Evolutionary conservation across 495 filamentous ascomycete genomes (phyloP), one percentile per base, ranked within the genome.

Genomic region (Glonium stellatum): DNA sequence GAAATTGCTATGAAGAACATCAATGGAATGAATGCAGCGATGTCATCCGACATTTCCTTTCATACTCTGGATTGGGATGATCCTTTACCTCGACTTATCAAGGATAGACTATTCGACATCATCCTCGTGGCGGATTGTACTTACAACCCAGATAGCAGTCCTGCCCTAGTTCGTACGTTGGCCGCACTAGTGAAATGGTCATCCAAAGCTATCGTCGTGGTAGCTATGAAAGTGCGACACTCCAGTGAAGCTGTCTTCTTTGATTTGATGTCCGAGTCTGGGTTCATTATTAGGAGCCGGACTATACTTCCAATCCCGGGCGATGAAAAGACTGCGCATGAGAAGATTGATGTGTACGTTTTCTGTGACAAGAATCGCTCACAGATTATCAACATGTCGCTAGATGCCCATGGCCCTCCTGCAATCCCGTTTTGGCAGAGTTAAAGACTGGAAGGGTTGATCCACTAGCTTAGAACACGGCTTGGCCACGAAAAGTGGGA

Each of bases 51-150:
- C 4, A 62, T 82, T 19, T 65, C 71, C 0, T 92, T 86, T 65
- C 74, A 81, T 52, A 73, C 80, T 6, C 79, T 97, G 19, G 87
- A 96, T 72, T 98, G 93, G 93, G 79, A 83, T 31, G 69, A 51
- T 27, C 18, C 57, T 12, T 72, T 80, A 8, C 73, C 73, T 1
- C 34, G 70, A 15, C 62, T 74, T 18, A 73, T 76, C 4, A 66
- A 65, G 25, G 67, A 73, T 1, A 71, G 70, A 23, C 63, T 68
- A 0, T 84, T 86, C 72, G 87, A 95, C 69, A 66, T 97, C 35
- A 77, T 97, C 22, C 70, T 95, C 5, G 78, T 95, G 1, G 89
- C 90, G 18, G 93, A 98, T 69, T 97, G 93, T 76, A 98, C 91
- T 11, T 98, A 98, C 75, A 98, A 97, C 70, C 78, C 83, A 35